Percentiles rank a stretch among this genome's conserved stretches.
Evolutionary conservation across 108 stramenopile genomes (phyloP).

Genomic region (Cyclotella distinguenda): DNA sequence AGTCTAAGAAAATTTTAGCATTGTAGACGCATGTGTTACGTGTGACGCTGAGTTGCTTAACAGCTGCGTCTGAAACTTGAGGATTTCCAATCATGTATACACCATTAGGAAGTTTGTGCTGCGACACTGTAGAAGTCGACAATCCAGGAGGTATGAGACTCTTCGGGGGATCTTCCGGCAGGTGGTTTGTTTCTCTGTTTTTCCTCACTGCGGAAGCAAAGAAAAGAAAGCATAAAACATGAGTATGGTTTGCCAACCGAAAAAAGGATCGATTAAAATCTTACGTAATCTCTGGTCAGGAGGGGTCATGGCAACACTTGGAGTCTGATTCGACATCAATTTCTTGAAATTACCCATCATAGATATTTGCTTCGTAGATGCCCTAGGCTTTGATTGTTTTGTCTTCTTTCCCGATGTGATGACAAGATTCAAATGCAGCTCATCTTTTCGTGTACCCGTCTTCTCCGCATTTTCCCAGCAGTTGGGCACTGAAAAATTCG

Average conservation of each 20-base stretch:
- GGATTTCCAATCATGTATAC: slow-evolving; percentile 29
- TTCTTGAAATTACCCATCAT: slow-evolving; percentile 51
- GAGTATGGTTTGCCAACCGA: not conserved
- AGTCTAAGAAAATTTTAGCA: slow-evolving; percentile 54
- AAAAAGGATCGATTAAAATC: not conserved
- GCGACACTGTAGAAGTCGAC: not conserved
- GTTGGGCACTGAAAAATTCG: slow-evolving; percentile 26
- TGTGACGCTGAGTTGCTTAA: slow-evolving; percentile 19
- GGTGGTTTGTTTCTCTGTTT: slow-evolving; percentile 15
- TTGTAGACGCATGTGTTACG: slow-evolving; percentile 65
- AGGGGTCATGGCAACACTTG: slow-evolving; percentile 29
- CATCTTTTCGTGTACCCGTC: not conserved
- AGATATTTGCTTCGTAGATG: slow-evolving; percentile 16
- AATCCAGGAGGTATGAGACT: no score
- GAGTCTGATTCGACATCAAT: slow-evolving; percentile 24
- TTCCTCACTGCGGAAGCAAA: slow-evolving; percentile 21
- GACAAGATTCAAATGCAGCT: not conserved
- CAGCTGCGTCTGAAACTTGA: slow-evolving; percentile 13
- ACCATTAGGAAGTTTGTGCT: slow-evolving; percentile 15
- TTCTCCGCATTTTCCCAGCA: slow-evolving; percentile 17
- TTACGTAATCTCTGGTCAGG: slow-evolving; percentile 45
- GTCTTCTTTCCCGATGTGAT: not conserved
- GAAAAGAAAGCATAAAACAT: not conserved
- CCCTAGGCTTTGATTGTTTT: not conserved
- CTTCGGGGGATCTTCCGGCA: no score